Evolutionary conservation across 768 basidiomycete genomes (phyloP).

Genomic region (Hericium coralloides): DNA sequence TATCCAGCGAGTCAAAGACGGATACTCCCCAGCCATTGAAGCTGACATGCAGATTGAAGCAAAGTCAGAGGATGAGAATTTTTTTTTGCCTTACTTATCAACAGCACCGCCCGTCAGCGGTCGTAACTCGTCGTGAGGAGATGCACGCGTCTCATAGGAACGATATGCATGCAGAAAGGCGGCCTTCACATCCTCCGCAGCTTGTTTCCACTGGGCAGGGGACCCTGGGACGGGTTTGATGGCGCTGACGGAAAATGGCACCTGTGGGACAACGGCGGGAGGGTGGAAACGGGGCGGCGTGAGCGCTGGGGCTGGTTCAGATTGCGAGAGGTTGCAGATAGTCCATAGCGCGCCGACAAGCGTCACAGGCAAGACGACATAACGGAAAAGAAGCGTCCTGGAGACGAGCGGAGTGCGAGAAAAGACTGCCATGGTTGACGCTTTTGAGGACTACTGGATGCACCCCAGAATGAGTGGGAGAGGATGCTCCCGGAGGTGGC

Average conservation of each 20-base stretch:
- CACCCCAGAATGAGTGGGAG: too few relatives aligned
- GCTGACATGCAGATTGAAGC: constrained; percentile 24
- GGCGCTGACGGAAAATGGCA: too few relatives aligned
- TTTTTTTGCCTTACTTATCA: constrained; percentile 37
- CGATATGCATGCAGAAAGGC: constrained; percentile 64
- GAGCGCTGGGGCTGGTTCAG: not conserved
- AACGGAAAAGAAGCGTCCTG: not conserved
- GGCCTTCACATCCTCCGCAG: constrained; percentile 46
- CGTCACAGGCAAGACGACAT: not conserved
- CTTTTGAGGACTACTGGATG: not conserved
- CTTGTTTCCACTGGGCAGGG: constrained; percentile 36
- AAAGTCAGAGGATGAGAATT: not conserved
- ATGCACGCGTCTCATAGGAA: constrained; percentile 54
- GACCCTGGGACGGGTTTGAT: not conserved
- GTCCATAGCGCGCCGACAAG: not conserved
- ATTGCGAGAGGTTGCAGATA: not conserved
- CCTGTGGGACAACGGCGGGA: too few relatives aligned
- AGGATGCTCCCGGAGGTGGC: too few relatives aligned
- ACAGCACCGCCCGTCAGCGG: constrained; percentile 39
- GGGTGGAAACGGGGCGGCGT: too few relatives aligned
- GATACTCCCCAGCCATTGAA: constrained; percentile 79
- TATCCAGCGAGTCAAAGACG: constrained; percentile 74
- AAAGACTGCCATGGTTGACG: not conserved
- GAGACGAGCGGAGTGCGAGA: not conserved
- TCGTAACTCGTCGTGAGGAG: constrained; percentile 52